Conservation (phyloP, 768 basidiomycete genomes). For the Tulasnella sp. region DNA sequence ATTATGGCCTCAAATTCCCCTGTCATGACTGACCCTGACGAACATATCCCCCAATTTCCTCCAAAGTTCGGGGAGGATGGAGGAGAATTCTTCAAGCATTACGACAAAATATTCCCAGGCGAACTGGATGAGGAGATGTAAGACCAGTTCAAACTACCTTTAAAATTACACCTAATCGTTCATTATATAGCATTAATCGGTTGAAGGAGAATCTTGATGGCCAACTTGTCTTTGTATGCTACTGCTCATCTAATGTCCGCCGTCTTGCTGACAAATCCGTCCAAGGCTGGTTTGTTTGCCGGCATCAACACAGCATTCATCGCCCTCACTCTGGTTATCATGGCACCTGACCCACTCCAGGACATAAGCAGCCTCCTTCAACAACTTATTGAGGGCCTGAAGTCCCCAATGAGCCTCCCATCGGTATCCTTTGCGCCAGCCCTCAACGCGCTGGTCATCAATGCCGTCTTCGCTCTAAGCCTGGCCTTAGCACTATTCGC, state of each 20-base stretch:
- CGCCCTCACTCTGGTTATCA: background rate
- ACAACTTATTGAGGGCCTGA: background rate
- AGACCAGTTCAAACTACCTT: background rate
- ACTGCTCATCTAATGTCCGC: background rate
- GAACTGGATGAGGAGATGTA: background rate
- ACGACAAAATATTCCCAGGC: background rate
- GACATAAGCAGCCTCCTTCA: background rate
- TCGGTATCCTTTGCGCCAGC: background rate
- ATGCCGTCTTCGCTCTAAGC: background rate
- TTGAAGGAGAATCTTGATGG: constrained; percentile 2
- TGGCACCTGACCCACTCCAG: background rate
- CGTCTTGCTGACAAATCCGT: background rate
- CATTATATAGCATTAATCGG: background rate
- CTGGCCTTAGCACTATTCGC: background rate
- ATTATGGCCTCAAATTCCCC: background rate
- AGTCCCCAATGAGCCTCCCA: background rate
- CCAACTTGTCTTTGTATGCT: background rate
- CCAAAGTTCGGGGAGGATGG: background rate
- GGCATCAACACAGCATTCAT: background rate
- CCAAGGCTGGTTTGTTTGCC: background rate
- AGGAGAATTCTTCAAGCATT: background rate
- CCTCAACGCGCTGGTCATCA: background rate
- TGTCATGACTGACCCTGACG: background rate
- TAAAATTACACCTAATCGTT: background rate
- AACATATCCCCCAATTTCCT: background rate